phyloP scores from a whole-genome alignment of 2,329 filamentous ascomycete genomes.

The Biscogniauxia mediterranea region DNA sequence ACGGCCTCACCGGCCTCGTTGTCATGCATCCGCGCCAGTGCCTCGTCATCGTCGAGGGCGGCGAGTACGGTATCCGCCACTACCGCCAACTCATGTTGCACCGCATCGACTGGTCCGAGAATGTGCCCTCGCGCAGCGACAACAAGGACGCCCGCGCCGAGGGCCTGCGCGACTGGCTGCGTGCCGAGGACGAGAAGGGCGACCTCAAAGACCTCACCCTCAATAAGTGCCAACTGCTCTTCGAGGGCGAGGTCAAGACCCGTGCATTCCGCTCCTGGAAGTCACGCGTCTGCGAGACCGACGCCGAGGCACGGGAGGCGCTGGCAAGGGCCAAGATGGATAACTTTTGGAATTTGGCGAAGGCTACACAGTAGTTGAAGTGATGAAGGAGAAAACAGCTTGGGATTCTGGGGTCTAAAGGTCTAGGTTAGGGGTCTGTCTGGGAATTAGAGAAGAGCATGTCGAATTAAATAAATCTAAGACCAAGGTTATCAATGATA shows the following conservation, averaged over 20 bases:
- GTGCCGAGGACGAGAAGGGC: constrained; percentile 74
- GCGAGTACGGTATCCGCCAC: constrained; percentile 74
- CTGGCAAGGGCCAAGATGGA: constrained; percentile 84
- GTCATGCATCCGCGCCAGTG: constrained; percentile 88
- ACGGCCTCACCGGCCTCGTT: constrained; percentile 83
- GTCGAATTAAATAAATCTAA: neutral
- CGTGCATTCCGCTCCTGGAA: constrained; percentile 85
- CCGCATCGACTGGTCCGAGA: constrained; percentile 94
- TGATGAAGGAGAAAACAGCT: constrained; percentile 2
- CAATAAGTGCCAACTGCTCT: constrained; percentile 82
- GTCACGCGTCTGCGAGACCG: constrained; percentile 88
- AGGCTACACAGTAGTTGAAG: constrained; percentile 45
- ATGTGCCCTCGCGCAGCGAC: constrained; percentile 64
- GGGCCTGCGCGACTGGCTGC: constrained; percentile 68
- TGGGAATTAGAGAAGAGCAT: neutral
- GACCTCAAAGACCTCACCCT: constrained; percentile 75
- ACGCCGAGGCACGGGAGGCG: constrained; percentile 80
- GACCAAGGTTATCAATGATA: neutral
- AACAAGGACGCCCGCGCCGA: constrained; percentile 61
- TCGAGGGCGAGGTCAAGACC: constrained; percentile 84
- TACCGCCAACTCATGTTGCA: constrained; percentile 94
- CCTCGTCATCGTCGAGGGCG: constrained; percentile 88
- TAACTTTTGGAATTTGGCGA: constrained; percentile 90
- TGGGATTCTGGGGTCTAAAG: neutral
- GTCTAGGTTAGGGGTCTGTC: too few relatives aligned